Evolutionary conservation across 495 filamentous ascomycete genomes (phyloP).

Genomic region (Apodospora peruviana): DNA sequence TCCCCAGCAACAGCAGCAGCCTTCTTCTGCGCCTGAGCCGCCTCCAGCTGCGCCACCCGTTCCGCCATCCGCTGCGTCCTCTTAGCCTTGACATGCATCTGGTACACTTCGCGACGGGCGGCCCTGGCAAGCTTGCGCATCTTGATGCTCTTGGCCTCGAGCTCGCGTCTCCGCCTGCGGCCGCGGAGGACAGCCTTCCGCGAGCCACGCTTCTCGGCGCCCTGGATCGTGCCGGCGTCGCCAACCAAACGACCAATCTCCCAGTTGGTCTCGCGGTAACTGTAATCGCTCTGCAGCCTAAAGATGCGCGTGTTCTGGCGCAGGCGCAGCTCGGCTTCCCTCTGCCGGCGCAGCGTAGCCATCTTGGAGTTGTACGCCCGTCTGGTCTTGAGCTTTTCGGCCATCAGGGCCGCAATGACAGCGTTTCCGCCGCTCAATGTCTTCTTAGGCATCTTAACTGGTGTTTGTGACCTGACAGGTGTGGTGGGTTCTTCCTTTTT

Average conservation of each 20-base stretch:
- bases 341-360: constrained; percentile 13
- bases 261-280: constrained; percentile 81
- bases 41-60: not conserved
- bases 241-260: constrained; percentile 59
- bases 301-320: constrained; percentile 34
- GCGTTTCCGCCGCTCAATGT: constrained; percentile 14
- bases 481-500: not conserved
- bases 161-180: constrained; percentile 18
- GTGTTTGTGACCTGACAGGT: not conserved
- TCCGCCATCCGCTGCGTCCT: not conserved
- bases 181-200: constrained; percentile 24
- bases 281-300: constrained; percentile 62
- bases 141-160: constrained; percentile 16
- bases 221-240: constrained; percentile 20
- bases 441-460: not conserved
- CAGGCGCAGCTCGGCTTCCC: constrained; percentile 14
- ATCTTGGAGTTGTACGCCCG: constrained; percentile 29
- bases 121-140: constrained; percentile 18
- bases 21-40: constrained; percentile 4
- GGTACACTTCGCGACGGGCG: constrained; percentile 15
- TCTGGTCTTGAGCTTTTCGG: constrained; percentile 29
- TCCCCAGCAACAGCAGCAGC: not conserved
- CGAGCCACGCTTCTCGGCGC: constrained; percentile 22
- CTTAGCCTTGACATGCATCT: constrained; percentile 4
- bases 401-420: constrained; percentile 26